phyloP scores from a whole-genome alignment of 2,329 filamentous ascomycete genomes.

The Neoarthrinium moseri region DNA sequence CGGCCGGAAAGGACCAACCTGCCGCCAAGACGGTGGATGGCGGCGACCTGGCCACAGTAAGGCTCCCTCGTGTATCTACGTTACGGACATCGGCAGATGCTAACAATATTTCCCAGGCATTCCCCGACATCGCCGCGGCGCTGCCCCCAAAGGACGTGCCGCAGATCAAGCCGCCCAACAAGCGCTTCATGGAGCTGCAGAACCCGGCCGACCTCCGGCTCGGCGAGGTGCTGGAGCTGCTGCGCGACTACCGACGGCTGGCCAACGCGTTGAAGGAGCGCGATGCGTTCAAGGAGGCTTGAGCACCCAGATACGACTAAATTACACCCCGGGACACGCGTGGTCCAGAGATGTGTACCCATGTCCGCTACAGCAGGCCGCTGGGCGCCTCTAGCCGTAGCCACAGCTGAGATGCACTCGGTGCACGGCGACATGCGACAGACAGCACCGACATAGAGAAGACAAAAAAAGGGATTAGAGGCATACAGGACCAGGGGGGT shows the following conservation, averaged over 20 bases:
- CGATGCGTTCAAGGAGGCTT: conserved; percentile 55
- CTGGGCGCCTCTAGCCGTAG: too few species aligned
- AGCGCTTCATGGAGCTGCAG: conserved; percentile 71
- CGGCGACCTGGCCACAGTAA: conserved; percentile 57
- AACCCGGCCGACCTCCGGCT: conserved; percentile 69
- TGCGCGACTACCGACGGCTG: conserved; percentile 73
- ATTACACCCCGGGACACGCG: too few species aligned
- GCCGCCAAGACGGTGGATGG: conserved; percentile 41
- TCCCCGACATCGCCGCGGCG: conserved; percentile 56
- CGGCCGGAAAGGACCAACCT: conserved; percentile 24
- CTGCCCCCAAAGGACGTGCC: conserved; percentile 54
- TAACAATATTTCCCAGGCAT: conserved; percentile 41
- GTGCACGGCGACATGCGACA: too few species aligned
- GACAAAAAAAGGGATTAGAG: too few species aligned
- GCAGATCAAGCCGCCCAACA: conserved; percentile 65
- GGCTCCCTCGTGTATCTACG: conserved; percentile 18
- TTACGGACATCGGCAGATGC: background rate
- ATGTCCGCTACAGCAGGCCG: too few species aligned
- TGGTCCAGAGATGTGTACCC: too few species aligned
- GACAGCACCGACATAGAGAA: too few species aligned
- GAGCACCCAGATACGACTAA: too few species aligned
- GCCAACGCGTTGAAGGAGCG: conserved; percentile 63
- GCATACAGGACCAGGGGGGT: too few species aligned
- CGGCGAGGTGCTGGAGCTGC: conserved; percentile 69
- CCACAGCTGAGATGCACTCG: too few species aligned